Evolutionary conservation across 164 flowering plant species (phyloP).

Genomic region (Vitis amurensis): DNA sequence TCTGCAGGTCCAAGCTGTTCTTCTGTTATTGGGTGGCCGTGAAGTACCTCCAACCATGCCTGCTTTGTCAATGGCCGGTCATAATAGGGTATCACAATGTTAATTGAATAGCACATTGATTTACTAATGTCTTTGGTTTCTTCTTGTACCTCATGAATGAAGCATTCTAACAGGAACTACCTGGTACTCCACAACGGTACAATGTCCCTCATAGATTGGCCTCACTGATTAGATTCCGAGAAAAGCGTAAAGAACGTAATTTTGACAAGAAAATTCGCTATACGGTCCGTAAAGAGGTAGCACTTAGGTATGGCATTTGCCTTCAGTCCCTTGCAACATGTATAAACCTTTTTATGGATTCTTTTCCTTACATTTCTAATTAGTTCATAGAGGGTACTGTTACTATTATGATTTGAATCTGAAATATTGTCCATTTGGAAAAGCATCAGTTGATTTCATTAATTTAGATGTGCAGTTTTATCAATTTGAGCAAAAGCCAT

Average conservation of each 20-base stretch:
- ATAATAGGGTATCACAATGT: conserved; percentile 30
- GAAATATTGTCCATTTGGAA: no score
- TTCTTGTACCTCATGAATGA: conserved; percentile 1
- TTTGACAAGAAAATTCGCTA: conserved; percentile 72
- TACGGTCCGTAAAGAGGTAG: conserved; percentile 67
- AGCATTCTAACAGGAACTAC: conserved; percentile 27
- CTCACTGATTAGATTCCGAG: conserved; percentile 61
- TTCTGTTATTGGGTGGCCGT: conserved; percentile 52
- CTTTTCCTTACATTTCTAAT: neutral
- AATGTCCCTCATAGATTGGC: conserved; percentile 63
- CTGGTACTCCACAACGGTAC: conserved; percentile 39
- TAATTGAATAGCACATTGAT: neutral
- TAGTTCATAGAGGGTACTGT: neutral
- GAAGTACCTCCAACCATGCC: conserved; percentile 45
- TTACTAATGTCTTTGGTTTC: neutral
- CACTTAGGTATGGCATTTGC: conserved; percentile 42
- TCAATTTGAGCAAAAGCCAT: no score
- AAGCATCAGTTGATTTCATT: no score
- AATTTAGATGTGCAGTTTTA: no score
- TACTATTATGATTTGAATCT: no score
- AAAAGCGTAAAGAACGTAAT: conserved; percentile 58
- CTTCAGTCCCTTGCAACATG: neutral
- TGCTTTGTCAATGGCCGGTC: conserved; percentile 22
- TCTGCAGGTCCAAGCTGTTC: conserved; percentile 63
- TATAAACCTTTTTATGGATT: neutral